Base-by-base conservation (phyloP, 1,284 basidiomycete genomes). In the Naganishia sp. region DNA sequence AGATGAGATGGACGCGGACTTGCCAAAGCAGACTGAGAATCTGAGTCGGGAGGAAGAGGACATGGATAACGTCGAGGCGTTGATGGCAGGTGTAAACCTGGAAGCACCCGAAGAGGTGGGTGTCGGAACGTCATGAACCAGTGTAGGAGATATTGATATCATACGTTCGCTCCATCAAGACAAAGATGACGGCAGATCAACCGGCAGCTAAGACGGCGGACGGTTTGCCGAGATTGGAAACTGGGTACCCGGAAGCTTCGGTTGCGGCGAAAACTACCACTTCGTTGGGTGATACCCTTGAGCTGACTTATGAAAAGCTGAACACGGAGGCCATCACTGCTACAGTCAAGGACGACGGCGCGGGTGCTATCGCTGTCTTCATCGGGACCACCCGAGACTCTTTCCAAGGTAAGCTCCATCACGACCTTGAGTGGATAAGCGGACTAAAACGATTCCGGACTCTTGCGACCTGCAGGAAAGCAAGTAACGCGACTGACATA, bases 301-400 rank as follows among this genome's bases (percentile, higher is more conserved):
- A 83, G 48, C 79, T 91, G 63, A 86, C 88, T 13, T 84, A 88
- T 73, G 75, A 82, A 0, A 74, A 79, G 2, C 84, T 92, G 45
- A 81, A 90, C 70, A 80, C 83, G 5, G 76, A 85, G 16, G 72
- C 78, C 1, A 87, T 90, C 72, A 83, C 86, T 43, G 76, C 79
- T 48, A 87, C 84, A 6, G 88, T 90, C 39, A 80, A 82, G 54
- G 82, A 87, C 72, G 82, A 87, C 61, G 77, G 81, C 45, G 87
- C 88, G 21, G 90, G 90, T 9, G 90, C 89, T 50, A 85, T 84
- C 43, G 86, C 87, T 5, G 80, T 86, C 13, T 92, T 91, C 79
- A 84, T 90, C 61, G 92, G 89, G 71, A 85, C 87, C 4, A 88
- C 87, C 3, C 80, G 87, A 46, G 84, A 88, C 73, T 84, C 82